Base-by-base conservation (phyloP, 331 rosid species). In the Phaseolus coccineus region DNA sequence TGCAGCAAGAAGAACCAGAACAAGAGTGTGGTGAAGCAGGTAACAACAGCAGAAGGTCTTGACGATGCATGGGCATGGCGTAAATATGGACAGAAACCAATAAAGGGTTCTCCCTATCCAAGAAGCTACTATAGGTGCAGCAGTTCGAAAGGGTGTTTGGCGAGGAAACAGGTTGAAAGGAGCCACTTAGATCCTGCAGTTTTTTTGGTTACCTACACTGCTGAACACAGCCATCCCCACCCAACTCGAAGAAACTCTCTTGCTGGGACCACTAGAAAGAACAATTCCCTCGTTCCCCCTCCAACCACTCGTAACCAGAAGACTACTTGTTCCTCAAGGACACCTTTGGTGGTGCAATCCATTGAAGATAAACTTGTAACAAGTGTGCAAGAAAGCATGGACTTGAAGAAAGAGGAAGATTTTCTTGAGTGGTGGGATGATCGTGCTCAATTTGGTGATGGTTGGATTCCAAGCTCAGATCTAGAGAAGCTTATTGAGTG, bases 61-160 rank as follows among this genome's bases (percentile, higher is more conserved):
- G 65, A 85, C 15, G 99, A 96, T 56, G 72, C 84, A 69, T 93
- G 99, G 99, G 92, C 96, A 48, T 96, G 99, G 99, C 77, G 99
- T n/a, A 96, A 96, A 84, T 96, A 96, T 57, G 99, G 99, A 56
- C 99, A 96, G 73, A 96, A 96, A 80, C 98, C 99, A 7, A 96
- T 96, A 9, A 96, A 96, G 82, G 99, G 99, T 8, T 93, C 99
- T 3, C 96, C 98, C 0, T 87, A 91, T 82, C 99, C 99, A 0
- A 87, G 99, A 56, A 96, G 99, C 84, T 96, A 96, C 25, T 96
- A 96, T 59, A 87, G 85, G 16, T 95, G 99, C 77, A 95, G 99
- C 78, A 90, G 88, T 84, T 87, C 93, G 6, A 96, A 96, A 82
- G 97, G 98, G 8, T 96, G 99, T 68, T 48, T 80, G 22, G 99